These are phyloP conservation scores for Skeletonema tropicum DNA, from an alignment of 108 stramenopile species.

Conservation along the genomic window DNA sequence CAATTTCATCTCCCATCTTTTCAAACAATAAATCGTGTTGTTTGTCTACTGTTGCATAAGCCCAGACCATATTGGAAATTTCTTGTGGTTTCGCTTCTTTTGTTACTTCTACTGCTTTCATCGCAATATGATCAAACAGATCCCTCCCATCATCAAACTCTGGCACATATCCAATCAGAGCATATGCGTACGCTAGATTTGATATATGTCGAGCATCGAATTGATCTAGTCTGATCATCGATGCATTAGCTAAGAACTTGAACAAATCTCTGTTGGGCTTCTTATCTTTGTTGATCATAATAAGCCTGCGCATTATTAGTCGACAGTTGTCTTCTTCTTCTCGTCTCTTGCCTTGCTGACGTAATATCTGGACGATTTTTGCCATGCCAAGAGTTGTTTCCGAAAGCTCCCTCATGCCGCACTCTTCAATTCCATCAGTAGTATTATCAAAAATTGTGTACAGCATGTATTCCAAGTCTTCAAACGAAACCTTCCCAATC, in stretches of 20 bases:
- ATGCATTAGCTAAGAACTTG: too few relatives aligned
- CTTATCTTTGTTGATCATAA: too few relatives aligned
- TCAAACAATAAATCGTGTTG: not conserved
- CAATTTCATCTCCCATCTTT: not conserved
- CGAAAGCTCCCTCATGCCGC: not conserved
- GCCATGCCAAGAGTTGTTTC: too few relatives aligned
- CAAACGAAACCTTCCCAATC: too few relatives aligned
- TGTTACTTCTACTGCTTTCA: not conserved
- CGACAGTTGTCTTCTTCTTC: not conserved
- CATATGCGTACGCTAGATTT: too few relatives aligned
- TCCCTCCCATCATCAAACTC: slow-evolving; percentile 9
- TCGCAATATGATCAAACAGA: slow-evolving; percentile 10
- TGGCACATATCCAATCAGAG: too few relatives aligned
- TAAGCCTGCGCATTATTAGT: not conserved
- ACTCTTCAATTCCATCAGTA: not conserved
- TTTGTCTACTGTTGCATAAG: slow-evolving; percentile 3
- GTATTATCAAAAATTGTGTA: not conserved
- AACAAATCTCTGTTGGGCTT: too few relatives aligned
- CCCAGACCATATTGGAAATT: slow-evolving; percentile 18
- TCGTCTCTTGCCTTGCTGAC: not conserved
- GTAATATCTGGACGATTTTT: not conserved
- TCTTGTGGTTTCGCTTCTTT: slow-evolving; percentile 9
- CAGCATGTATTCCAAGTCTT: too few relatives aligned
- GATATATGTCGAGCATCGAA: too few relatives aligned
- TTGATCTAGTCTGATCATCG: too few relatives aligned